A percentile compares a stretch with the other conserved stretches of the same genome.
Conservation (phyloP, 371 early-diverging fungal genomes). For the Mucor irregularis region DNA sequence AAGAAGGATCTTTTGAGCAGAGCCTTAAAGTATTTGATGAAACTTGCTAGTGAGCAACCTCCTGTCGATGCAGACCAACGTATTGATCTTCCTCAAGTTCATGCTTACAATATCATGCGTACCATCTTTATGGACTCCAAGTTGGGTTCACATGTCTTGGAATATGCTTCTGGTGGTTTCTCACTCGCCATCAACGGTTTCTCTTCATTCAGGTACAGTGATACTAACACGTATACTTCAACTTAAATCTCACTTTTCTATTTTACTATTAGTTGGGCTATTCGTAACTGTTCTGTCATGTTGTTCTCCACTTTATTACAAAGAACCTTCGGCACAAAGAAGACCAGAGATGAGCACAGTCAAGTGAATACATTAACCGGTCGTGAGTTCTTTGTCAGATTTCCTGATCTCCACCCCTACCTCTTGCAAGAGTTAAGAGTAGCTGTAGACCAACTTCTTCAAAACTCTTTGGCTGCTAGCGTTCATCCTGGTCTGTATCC, state of each 20-base stretch:
- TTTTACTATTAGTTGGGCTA: slow-evolving; percentile 70
- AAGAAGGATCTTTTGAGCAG: slow-evolving; percentile 62
- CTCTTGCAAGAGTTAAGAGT: slow-evolving; percentile 69
- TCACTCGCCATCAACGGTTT: slow-evolving; percentile 79
- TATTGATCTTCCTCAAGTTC: slow-evolving; percentile 81
- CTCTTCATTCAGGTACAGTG: slow-evolving; percentile 62
- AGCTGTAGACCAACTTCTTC: slow-evolving; percentile 64
- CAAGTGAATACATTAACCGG: slow-evolving; percentile 80
- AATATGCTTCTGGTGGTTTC: slow-evolving; percentile 75
- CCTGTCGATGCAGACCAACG: slow-evolving; percentile 55
- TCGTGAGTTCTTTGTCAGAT: slow-evolving; percentile 88
- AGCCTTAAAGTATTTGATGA: slow-evolving; percentile 70
- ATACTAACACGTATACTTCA: background rate
- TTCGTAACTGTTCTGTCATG: slow-evolving; percentile 94
- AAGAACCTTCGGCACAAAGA: slow-evolving; percentile 84
- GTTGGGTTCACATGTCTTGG: slow-evolving; percentile 69
- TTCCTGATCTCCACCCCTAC: slow-evolving; percentile 77
- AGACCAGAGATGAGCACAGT: slow-evolving; percentile 69
- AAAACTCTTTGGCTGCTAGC: slow-evolving; percentile 37
- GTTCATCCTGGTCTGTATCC: slow-evolving; percentile 82
- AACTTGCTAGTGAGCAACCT: slow-evolving; percentile 55
- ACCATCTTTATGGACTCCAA: slow-evolving; percentile 81
- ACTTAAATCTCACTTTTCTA: background rate
- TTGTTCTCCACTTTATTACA: slow-evolving; percentile 84
- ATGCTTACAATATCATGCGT: slow-evolving; percentile 88